A percentile compares a stretch with the other conserved stretches of the same genome.
Evolutionary conservation across 305 asterid genomes (phyloP).

Genomic region (Petunia hybrid): DNA sequence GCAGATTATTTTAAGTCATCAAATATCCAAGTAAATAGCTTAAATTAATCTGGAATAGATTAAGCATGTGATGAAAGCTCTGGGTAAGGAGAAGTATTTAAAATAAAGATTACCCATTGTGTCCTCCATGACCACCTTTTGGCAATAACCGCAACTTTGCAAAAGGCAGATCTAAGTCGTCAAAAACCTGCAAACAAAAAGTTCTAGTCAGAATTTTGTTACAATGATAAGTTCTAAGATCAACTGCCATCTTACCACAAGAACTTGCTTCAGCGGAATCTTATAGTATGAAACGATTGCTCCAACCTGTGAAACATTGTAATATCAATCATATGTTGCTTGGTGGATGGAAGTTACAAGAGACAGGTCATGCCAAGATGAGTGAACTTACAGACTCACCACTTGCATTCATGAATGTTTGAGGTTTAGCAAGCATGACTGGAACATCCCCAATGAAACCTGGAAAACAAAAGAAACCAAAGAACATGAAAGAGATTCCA

Average conservation of each 20-base stretch:
- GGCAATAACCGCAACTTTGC: constrained; percentile 88
- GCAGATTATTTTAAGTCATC: constrained; percentile 2
- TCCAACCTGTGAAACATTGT: constrained; percentile 63
- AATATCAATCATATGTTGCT: constrained; percentile 29
- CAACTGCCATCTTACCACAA: constrained; percentile 67
- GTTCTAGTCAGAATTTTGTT: constrained; percentile 12
- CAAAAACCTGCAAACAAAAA: constrained; percentile 67
- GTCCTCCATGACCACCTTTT: constrained; percentile 99
- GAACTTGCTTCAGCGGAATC: constrained; percentile 87
- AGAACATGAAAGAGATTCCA: constrained; percentile 14
- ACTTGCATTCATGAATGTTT: constrained; percentile 95
- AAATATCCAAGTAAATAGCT: neutral
- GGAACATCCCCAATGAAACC: constrained; percentile 90
- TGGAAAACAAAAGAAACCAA: constrained; percentile 44
- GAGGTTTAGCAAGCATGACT: constrained; percentile 94
- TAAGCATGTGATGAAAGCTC: neutral
- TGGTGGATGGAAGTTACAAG: constrained; percentile 26
- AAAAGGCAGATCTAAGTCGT: constrained; percentile 93
- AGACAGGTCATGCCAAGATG: constrained; percentile 36
- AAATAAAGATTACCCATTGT: constrained; percentile 73
- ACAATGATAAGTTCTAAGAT: neutral
- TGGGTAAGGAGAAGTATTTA: constrained; percentile 26
- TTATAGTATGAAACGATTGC: constrained; percentile 79
- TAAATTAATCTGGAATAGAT: neutral
- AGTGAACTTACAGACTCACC: constrained; percentile 99